A percentile compares a stretch with the other conserved stretches of the same genome.
Evolutionary conservation across 768 basidiomycete genomes (phyloP).

Genomic region (Termitomyces sp.): DNA sequence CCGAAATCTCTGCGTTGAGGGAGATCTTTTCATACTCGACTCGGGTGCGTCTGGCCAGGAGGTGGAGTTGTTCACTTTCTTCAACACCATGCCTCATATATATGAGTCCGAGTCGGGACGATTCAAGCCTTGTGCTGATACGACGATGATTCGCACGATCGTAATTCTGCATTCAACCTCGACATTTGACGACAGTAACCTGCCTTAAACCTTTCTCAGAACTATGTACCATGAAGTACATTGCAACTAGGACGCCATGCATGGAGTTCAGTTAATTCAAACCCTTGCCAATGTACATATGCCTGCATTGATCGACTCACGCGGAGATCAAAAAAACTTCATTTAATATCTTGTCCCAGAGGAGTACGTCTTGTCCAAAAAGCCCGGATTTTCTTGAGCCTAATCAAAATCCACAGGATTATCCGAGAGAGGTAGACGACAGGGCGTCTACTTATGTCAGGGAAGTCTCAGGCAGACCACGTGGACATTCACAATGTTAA

Average conservation of each 20-base stretch:
- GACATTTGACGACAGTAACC: background rate
- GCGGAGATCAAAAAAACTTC: conserved; percentile 4
- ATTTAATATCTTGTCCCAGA: background rate
- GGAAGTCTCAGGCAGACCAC: conserved; percentile 14
- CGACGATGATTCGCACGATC: background rate
- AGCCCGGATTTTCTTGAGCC: background rate
- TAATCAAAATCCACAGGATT: background rate
- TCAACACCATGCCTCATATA: too few relatives aligned
- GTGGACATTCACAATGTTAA: conserved; percentile 8
- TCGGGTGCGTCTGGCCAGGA: too few relatives aligned
- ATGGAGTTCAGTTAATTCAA: background rate
- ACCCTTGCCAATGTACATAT: too few relatives aligned
- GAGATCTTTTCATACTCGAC: too few relatives aligned
- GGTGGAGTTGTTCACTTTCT: too few relatives aligned
- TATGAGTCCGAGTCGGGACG: too few relatives aligned
- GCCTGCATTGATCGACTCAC: conserved; percentile 1
- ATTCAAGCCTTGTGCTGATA: too few relatives aligned
- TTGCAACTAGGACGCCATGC: too few relatives aligned
- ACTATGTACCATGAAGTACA: background rate
- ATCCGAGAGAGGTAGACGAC: conserved; percentile 2
- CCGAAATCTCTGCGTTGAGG: too few relatives aligned
- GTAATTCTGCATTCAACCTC: background rate
- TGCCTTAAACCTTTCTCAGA: too few relatives aligned
- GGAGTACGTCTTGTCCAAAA: background rate
- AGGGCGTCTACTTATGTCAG: conserved; percentile 6